These are phyloP conservation scores for Periglandula ipomoeae DNA, from an alignment of 2,329 filamentous ascomycete genomes.

Conservation along the genomic window DNA sequence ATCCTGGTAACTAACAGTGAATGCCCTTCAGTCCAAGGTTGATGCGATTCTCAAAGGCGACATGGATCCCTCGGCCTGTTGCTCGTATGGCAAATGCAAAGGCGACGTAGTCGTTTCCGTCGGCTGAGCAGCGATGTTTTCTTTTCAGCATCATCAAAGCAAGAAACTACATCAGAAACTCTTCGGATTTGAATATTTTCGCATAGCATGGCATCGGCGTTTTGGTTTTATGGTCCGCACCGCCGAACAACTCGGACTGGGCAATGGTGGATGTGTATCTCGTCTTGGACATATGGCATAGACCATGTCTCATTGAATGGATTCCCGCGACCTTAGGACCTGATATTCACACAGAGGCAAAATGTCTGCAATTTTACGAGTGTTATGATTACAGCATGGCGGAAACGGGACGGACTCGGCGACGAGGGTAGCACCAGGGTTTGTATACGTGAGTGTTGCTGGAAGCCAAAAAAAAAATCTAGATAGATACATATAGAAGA, in stretches of 20 bases:
- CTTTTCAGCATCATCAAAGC: not conserved
- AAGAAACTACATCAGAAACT: no score
- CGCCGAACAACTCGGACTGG: no score
- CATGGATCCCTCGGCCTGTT: conserved; percentile 40
- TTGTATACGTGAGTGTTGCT: no score
- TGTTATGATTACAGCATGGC: not conserved
- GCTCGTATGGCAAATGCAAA: conserved; percentile 44
- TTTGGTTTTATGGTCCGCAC: not conserved
- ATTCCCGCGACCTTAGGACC: not conserved
- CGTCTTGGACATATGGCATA: not conserved
- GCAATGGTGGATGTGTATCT: no score
- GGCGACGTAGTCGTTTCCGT: conserved; percentile 24
- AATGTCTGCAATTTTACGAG: not conserved
- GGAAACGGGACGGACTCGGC: not conserved
- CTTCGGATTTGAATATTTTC: not conserved
- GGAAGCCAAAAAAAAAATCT: not conserved
- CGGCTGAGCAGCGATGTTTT: no score
- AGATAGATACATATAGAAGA: not conserved
- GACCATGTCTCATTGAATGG: not conserved
- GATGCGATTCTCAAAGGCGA: conserved; percentile 38
- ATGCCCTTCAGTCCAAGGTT: conserved; percentile 19
- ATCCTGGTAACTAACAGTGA: no score
- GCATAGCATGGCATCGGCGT: conserved; percentile 1
- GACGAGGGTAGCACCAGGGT: not conserved
- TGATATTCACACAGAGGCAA: not conserved